A percentile compares a stretch with the other conserved stretches of the same genome.
These are phyloP conservation scores for Peziza echinospora DNA, from an alignment of 495 filamentous ascomycete genomes.

Conservation along the genomic window DNA sequence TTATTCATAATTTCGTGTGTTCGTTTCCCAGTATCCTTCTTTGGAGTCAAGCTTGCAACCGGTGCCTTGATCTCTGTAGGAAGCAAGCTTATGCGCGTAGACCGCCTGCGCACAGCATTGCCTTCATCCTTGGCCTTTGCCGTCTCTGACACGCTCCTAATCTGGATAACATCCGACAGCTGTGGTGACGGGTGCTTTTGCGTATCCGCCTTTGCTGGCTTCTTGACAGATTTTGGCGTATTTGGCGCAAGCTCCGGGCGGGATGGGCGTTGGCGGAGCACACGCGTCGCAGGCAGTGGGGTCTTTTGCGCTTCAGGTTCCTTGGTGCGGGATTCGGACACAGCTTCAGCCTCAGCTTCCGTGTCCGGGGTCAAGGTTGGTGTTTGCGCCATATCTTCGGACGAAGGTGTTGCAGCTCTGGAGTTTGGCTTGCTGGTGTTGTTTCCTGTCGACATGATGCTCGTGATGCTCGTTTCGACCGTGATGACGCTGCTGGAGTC, in stretches of 20 bases:
- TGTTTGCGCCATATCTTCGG: background rate
- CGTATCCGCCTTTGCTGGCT: background rate
- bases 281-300: background rate
- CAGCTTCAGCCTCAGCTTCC: background rate
- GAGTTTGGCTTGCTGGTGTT: background rate
- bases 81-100: background rate
- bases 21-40: conserved; percentile 8
- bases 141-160: background rate
- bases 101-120: background rate
- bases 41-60: background rate
- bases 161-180: background rate
- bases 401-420: background rate
- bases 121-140: background rate
- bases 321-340: background rate
- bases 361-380: background rate
- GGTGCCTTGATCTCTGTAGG: background rate
- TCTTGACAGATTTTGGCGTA: background rate
- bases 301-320: no score
- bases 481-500: background rate
- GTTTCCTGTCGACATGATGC: background rate
- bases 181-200: background rate
- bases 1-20: conserved; percentile 13
- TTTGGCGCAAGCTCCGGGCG: background rate
- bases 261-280: background rate
- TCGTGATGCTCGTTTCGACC: background rate